phyloP scores from a whole-genome alignment of 768 basidiomycete species.

The Tricholoma matsutake region DNA sequence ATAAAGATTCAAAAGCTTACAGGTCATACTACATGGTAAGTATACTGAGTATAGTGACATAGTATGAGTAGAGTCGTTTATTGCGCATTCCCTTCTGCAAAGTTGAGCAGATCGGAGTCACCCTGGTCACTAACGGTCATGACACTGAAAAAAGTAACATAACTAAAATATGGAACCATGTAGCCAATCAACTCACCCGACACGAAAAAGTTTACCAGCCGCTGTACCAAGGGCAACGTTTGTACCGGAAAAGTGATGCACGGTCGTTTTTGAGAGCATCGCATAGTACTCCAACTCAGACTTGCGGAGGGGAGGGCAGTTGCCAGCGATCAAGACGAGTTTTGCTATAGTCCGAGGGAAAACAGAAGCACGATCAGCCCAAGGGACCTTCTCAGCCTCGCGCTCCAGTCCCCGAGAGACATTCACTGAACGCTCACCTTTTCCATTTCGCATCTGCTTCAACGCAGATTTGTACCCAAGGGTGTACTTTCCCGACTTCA shows the following conservation, averaged over 20 bases:
- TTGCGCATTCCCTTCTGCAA: conserved; percentile 70
- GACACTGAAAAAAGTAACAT: conserved; percentile 51
- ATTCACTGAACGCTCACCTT: conserved; percentile 66
- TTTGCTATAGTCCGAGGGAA: conserved; percentile 64
- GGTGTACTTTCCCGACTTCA: conserved; percentile 97
- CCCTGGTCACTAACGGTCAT: conserved; percentile 97
- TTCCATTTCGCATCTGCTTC: conserved; percentile 97
- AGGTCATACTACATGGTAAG: conserved; percentile 3
- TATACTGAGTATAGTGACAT: background rate
- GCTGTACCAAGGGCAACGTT: conserved; percentile 99
- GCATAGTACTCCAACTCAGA: conserved; percentile 99
- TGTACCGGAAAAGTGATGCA: conserved; percentile 97
- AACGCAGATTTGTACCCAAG: conserved; percentile 98
- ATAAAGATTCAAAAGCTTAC: background rate
- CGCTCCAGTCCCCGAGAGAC: conserved; percentile 92
- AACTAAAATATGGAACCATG: conserved; percentile 16
- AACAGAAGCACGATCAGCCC: conserved; percentile 48
- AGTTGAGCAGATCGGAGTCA: conserved; percentile 91
- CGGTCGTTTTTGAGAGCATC: conserved; percentile 98
- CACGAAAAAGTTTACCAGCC: conserved; percentile 98
- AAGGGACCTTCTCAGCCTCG: conserved; percentile 99
- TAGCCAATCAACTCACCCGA: conserved; percentile 56
- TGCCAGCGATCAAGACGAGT: conserved; percentile 97
- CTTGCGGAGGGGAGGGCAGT: conserved; percentile 98
- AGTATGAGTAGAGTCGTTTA: conserved; percentile 1